phyloP scores from a whole-genome alignment of 257 asterid genomes.

The Craterostigma plantagineum region DNA sequence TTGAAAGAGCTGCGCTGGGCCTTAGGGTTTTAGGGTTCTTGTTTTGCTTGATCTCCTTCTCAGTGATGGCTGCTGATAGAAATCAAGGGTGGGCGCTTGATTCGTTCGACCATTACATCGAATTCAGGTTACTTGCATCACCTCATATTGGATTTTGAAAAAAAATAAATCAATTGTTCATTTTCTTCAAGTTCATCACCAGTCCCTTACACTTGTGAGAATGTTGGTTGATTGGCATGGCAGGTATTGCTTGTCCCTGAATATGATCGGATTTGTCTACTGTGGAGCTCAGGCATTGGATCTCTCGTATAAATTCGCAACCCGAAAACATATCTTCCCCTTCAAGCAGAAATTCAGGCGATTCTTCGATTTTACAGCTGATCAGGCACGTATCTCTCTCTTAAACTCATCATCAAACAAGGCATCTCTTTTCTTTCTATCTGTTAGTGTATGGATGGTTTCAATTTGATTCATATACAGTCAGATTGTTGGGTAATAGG shows the following conservation, averaged over 20 bases:
- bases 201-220: constrained; percentile 8
- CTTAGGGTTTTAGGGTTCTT: constrained; percentile 40
- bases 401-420: constrained; percentile 2
- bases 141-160: too few relatives aligned
- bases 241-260: constrained; percentile 68
- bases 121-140: constrained; percentile 21
- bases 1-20: constrained; percentile 43
- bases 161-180: neutral
- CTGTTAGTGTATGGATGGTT: too few relatives aligned
- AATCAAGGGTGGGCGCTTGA: constrained; percentile 60
- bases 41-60: constrained; percentile 43
- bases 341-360: constrained; percentile 23
- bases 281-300: constrained; percentile 54
- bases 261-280: constrained; percentile 52
- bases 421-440: neutral
- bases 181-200: neutral
- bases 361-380: constrained; percentile 51
- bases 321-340: constrained; percentile 27
- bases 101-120: constrained; percentile 41
- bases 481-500: too few relatives aligned
- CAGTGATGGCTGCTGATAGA: constrained; percentile 59
- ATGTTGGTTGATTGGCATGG: constrained; percentile 9
- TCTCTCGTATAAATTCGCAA: constrained; percentile 26
- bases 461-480: too few relatives aligned
- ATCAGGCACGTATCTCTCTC: constrained; percentile 51